These are phyloP conservation scores for Volvariella volvacea DNA, from an alignment of 1,284 basidiomycete species.

Conservation along the genomic window DNA sequence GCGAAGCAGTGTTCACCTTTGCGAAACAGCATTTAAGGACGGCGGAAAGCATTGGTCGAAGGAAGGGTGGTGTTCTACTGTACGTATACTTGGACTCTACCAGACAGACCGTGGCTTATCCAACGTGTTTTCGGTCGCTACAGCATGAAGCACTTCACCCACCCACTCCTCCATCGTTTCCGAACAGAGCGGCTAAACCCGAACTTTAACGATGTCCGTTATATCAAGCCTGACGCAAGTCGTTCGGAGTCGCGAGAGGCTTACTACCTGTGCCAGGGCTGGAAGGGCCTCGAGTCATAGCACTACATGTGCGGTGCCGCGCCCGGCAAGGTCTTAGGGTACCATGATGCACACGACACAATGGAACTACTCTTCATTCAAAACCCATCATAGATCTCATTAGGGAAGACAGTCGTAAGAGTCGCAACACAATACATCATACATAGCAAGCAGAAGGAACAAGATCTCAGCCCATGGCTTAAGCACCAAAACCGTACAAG, in stretches of 20 bases:
- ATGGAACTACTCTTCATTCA: constrained; percentile 5
- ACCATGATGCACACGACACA: constrained; percentile 6
- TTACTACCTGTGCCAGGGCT: constrained; percentile 64
- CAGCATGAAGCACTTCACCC: constrained; percentile 71
- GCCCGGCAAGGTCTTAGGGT: background rate
- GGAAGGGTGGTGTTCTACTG: constrained; percentile 58
- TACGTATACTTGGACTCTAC: constrained; percentile 31
- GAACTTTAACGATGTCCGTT: constrained; percentile 51
- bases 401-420: too few relatives aligned
- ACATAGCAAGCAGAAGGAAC: too few relatives aligned
- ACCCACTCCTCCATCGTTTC: constrained; percentile 55
- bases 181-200: constrained; percentile 42
- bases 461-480: constrained; percentile 9
- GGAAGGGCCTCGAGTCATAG: constrained; percentile 11
- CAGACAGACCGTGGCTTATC: too few relatives aligned
- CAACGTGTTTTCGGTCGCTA: constrained; percentile 5
- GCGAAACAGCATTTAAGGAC: constrained; percentile 43
- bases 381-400: constrained; percentile 2
- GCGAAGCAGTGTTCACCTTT: constrained; percentile 58
- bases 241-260: constrained; percentile 64
- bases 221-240: constrained; percentile 63
- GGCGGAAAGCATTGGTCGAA: constrained; percentile 33
- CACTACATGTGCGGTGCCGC: background rate
- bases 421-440: too few relatives aligned
- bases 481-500: constrained; percentile 61